Percentiles rank a stretch among this genome's conserved stretches.
These are phyloP conservation scores for Cyanidiococcus yangmingshanensis DNA, from an alignment of 23 red algal genomes.

Conservation along the genomic window DNA sequence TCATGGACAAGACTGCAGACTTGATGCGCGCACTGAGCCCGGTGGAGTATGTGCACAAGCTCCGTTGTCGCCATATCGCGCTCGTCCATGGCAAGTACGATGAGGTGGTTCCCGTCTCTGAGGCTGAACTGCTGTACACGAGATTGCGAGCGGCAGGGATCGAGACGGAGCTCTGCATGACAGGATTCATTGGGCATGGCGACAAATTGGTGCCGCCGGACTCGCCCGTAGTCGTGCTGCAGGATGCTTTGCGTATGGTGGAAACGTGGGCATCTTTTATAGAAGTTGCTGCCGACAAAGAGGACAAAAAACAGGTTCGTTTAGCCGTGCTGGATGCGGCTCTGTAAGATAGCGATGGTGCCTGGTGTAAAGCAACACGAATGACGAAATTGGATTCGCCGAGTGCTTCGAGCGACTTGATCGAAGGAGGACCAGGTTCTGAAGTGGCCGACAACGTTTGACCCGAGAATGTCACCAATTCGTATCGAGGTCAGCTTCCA, in stretches of 20 bases:
- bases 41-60: neutral
- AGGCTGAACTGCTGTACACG: conserved; percentile 4
- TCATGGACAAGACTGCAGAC: conserved; percentile 1
- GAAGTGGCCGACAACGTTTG: no score
- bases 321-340: neutral
- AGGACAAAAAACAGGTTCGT: neutral
- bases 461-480: no score
- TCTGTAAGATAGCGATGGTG: neutral
- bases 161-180: neutral
- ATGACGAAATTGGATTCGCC: no score
- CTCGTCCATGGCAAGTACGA: neutral
- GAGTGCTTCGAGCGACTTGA: no score
- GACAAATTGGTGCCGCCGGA: conserved; percentile 13
- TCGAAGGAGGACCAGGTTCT: no score
- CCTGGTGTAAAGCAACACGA: no score
- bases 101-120: neutral
- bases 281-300: neutral
- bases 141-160: neutral
- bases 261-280: conserved; percentile 9
- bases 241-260: conserved; percentile 1
- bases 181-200: neutral
- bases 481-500: no score
- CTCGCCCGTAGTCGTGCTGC: neutral
- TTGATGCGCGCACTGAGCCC: conserved; percentile 15
- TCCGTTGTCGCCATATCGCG: neutral